These are phyloP conservation scores for Asclepias syriaca DNA, from an alignment of 257 asterid species.

Conservation along the genomic window DNA sequence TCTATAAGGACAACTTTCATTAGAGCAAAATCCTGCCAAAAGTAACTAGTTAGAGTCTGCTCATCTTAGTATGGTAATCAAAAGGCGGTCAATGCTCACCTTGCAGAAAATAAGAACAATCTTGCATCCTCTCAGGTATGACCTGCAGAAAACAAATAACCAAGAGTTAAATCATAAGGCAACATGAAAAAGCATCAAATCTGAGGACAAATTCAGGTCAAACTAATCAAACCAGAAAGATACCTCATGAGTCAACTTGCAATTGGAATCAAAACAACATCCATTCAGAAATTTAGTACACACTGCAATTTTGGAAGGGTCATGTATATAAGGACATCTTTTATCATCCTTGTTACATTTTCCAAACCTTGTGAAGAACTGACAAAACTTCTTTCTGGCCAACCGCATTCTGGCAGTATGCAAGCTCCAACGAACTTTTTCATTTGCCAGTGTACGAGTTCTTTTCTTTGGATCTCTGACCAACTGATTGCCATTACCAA, in stretches of 20 bases:
- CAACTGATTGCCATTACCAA: slow-evolving; percentile 89
- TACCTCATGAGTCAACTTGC: slow-evolving; percentile 96
- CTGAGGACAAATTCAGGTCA: not conserved
- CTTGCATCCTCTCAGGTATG: slow-evolving; percentile 96
- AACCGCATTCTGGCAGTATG: slow-evolving; percentile 86
- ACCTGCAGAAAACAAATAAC: slow-evolving; percentile 44
- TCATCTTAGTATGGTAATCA: not conserved
- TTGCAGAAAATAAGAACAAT: slow-evolving; percentile 87
- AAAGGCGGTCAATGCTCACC: slow-evolving; percentile 37
- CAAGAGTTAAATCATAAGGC: slow-evolving; percentile 1
- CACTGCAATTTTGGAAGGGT: slow-evolving; percentile 80
- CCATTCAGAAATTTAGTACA: slow-evolving; percentile 88
- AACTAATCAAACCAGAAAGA: slow-evolving; percentile 8
- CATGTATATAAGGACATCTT: slow-evolving; percentile 81
- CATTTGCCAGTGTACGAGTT: slow-evolving; percentile 74
- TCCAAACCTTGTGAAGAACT: slow-evolving; percentile 88
- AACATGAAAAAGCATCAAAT: slow-evolving; percentile 7
- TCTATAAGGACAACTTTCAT: slow-evolving; percentile 87
- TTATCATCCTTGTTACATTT: slow-evolving; percentile 88
- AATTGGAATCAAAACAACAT: slow-evolving; percentile 56
- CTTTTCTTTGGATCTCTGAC: slow-evolving; percentile 93
- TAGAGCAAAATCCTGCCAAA: slow-evolving; percentile 79
- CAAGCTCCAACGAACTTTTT: slow-evolving; percentile 94
- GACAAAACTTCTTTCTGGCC: slow-evolving; percentile 86
- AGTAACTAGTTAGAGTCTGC: slow-evolving; percentile 24